phyloP scores from a whole-genome alignment of 768 basidiomycete species.

The Tulasnella calospora region DNA sequence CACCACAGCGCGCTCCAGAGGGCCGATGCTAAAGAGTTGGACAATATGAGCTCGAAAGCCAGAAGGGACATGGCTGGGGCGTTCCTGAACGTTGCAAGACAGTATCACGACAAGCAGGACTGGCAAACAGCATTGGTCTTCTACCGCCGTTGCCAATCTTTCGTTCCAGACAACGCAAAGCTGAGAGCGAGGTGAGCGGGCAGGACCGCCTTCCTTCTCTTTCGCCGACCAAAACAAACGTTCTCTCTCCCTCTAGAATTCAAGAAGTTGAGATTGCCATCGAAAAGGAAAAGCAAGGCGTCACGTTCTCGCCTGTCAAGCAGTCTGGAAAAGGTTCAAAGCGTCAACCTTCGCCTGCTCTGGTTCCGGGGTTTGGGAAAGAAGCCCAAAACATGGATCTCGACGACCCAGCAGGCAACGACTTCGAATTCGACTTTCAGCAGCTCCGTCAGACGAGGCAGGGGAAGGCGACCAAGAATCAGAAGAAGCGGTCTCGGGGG shows the following conservation, averaged over 20 bases:
- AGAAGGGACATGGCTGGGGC: conserved; percentile 79
- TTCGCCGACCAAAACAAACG: background rate
- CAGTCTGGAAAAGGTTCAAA: background rate
- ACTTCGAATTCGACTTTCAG: background rate
- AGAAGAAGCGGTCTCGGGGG: conserved; percentile 12
- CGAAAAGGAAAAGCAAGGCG: conserved; percentile 37
- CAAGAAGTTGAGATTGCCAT: conserved; percentile 43
- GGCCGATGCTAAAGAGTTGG: conserved; percentile 56
- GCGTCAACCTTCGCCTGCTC: background rate
- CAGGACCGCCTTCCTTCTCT: conserved; percentile 41
- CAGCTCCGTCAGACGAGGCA: conserved; percentile 6
- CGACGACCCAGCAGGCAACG: background rate
- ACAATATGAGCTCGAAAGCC: conserved; percentile 63
- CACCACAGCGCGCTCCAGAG: conserved; percentile 52
- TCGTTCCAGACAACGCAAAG: conserved; percentile 82
- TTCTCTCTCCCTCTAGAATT: conserved; percentile 38
- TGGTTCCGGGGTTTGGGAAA: background rate
- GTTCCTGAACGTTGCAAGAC: conserved; percentile 76
- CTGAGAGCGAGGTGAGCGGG: conserved; percentile 82
- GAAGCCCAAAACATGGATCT: conserved; percentile 8
- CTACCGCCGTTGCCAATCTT: conserved; percentile 73
- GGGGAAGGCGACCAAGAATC: background rate
- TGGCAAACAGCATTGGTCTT: conserved; percentile 73
- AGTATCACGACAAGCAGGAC: conserved; percentile 81
- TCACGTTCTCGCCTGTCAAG: background rate